Conservation (phyloP, 2,329 filamentous ascomycete genomes). For the Amylocarpus encephaloides region DNA sequence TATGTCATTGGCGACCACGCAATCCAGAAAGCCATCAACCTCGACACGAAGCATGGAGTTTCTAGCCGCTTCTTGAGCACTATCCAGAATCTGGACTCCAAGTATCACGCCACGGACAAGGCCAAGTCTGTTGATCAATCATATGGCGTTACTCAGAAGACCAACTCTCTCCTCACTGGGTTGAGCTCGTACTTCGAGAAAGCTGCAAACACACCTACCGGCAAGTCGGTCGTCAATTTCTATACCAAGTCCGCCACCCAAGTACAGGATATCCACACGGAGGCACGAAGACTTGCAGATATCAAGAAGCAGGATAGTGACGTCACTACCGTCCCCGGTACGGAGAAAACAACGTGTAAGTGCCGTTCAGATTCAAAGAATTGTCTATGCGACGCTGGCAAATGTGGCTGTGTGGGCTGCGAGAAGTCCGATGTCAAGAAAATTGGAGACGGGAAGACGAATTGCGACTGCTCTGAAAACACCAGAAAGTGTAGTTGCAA, state of each 20-base stretch:
- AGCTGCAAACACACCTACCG: slow-evolving; percentile 78
- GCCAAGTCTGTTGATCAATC: slow-evolving; percentile 77
- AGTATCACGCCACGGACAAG: slow-evolving; percentile 82
- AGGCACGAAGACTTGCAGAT: slow-evolving; percentile 82
- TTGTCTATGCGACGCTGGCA: slow-evolving; percentile 40
- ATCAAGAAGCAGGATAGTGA: slow-evolving; percentile 66
- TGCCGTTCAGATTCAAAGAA: slow-evolving; percentile 37
- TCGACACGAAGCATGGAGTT: slow-evolving; percentile 87
- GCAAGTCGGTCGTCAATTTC: slow-evolving; percentile 80
- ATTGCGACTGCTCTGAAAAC: slow-evolving; percentile 31
- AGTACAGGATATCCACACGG: slow-evolving; percentile 86
- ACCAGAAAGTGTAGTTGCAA: slow-evolving; percentile 32
- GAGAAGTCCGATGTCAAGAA: slow-evolving; percentile 39
- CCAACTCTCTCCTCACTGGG: slow-evolving; percentile 57
- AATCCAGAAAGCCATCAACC: slow-evolving; percentile 74
- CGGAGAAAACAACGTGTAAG: slow-evolving; percentile 40
- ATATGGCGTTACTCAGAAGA: slow-evolving; percentile 74
- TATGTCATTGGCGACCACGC: slow-evolving; percentile 68
- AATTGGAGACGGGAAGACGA: slow-evolving; percentile 35
- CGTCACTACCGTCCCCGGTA: slow-evolving; percentile 33
- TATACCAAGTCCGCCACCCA: slow-evolving; percentile 82
- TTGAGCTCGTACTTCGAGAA: slow-evolving; percentile 91
- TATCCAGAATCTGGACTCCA: slow-evolving; percentile 70
- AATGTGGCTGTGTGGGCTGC: slow-evolving; percentile 41
- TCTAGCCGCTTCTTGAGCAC: slow-evolving; percentile 71